Base-by-base conservation (phyloP, 495 filamentous ascomycete species). In the Xylaria acuta region DNA sequence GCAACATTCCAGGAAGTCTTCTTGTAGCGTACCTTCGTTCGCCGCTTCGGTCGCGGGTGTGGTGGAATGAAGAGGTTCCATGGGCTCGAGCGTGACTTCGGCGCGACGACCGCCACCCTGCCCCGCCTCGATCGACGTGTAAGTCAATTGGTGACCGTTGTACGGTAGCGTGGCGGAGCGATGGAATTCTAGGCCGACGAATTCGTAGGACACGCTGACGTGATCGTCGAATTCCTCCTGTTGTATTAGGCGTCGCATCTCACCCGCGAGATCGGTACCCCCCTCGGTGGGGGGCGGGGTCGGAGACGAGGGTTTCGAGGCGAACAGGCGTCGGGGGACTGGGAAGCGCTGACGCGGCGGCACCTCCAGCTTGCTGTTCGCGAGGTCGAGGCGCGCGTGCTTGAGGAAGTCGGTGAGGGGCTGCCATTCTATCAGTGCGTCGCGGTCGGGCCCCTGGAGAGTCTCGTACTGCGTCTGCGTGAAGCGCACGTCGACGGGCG, bases 51-150 rank as follows among this genome's bases (percentile, higher is more conserved):
- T 34, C 16, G n/a, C 16, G 5, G 49, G 20, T 11, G 20, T n/a
- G 5, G 45, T 59, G 27, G 51, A n/a, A 20, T 30, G 47, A 27
- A 56, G 53, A 34, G 5, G 40, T 45, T 40, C 45, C 14, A 73
- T 68, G n/a, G 82, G 80, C 25, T 84, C 80, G 12, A 89, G 77
- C 3, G 68, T 78, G 8, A 89, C 63, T 75, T 88, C 84, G 20
- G 81, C 70, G 18, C 82, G 70, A 12, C 74, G 77, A 5, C 83
- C 84, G 14, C 81, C 82, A 22, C 80, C 77, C 65, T 77, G 79
- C 0, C 86, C 86, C 18, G 73, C 82, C 40, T 88, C 82, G 64
- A 85, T 79, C 70, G 74, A 80, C 0, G 80, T 83, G 79, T 86
- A 89, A 0, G 74, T 72, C 20, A 88, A 65, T 6, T 66, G 76